Conservation (phyloP, 345 rosid species). For the Lumnitzera racemosa region DNA sequence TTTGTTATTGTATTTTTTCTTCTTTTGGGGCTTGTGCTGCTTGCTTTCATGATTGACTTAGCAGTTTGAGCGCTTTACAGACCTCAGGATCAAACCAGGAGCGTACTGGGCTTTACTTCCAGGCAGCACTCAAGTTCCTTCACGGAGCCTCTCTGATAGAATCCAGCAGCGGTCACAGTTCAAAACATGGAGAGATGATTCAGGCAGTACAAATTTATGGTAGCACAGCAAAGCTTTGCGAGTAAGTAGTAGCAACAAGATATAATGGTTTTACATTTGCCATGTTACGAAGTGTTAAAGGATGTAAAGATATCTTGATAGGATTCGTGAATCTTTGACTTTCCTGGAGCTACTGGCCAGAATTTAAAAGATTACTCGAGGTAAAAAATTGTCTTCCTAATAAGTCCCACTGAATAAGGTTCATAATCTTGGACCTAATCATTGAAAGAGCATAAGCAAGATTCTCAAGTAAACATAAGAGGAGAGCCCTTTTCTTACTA, state of each 20-base stretch:
- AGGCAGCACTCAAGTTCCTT: constrained; percentile 94
- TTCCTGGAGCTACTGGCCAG: too few relatives aligned
- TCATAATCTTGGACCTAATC: too few relatives aligned
- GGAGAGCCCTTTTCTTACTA: too few relatives aligned
- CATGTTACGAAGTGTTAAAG: background rate
- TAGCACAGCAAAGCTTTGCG: constrained; percentile 92
- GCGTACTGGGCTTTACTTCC: constrained; percentile 74
- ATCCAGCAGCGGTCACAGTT: constrained; percentile 50
- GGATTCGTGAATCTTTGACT: too few relatives aligned
- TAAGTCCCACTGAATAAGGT: too few relatives aligned
- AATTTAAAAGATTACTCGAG: too few relatives aligned
- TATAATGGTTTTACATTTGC: background rate
- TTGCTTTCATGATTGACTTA: constrained; percentile 4
- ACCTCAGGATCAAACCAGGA: constrained; percentile 50
- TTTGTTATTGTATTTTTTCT: constrained; percentile 8
- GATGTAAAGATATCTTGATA: too few relatives aligned
- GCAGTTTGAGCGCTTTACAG: constrained; percentile 30
- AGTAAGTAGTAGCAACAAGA: constrained; percentile 47
- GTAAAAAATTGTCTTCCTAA: too few relatives aligned
- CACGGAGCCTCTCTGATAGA: constrained; percentile 75
- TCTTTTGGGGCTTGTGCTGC: background rate
- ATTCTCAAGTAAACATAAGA: too few relatives aligned
- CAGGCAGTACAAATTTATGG: constrained; percentile 58
- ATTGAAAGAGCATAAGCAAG: too few relatives aligned
- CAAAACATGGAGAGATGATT: constrained; percentile 63